Evolutionary conservation across 2,329 filamentous ascomycete genomes (phyloP).

Genomic region (Amesomyces nigricolor): DNA sequence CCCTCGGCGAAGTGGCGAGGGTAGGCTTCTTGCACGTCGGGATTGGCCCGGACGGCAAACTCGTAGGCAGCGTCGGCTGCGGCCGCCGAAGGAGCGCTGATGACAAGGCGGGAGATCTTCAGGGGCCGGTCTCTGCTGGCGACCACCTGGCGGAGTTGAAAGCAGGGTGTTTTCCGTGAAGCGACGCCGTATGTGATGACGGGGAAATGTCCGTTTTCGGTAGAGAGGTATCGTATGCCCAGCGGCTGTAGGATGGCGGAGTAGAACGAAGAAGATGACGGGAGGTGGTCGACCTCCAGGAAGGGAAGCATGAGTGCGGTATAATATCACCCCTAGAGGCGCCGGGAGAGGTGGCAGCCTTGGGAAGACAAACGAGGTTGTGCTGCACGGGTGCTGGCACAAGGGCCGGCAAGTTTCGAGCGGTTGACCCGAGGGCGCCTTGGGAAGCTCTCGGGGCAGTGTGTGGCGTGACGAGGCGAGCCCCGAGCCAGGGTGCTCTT

Average conservation of each 20-base stretch:
- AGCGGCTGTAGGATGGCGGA: slow-evolving; percentile 72
- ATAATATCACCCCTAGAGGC: slow-evolving; percentile 7
- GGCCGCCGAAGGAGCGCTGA: slow-evolving; percentile 60
- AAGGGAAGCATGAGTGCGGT: slow-evolving; percentile 40
- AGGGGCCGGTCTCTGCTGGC: slow-evolving; percentile 36
- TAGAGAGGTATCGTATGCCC: slow-evolving; percentile 62
- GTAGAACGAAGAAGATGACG: slow-evolving; percentile 78
- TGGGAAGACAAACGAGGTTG: slow-evolving; percentile 2
- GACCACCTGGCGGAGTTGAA: slow-evolving; percentile 41
- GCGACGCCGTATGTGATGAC: slow-evolving; percentile 41
- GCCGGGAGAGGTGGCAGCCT: slow-evolving; percentile 13
- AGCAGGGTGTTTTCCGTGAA: slow-evolving; percentile 34
- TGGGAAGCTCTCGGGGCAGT: slow-evolving; percentile 1
- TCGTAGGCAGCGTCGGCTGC: slow-evolving; percentile 68
- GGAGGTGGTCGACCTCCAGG: slow-evolving; percentile 67
- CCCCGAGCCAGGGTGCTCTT: slow-evolving; percentile 4
- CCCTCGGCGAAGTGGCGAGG: slow-evolving; percentile 24
- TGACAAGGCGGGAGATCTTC: slow-evolving; percentile 50
- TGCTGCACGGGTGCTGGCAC: slow-evolving; percentile 7
- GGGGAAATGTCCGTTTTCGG: slow-evolving; percentile 27
- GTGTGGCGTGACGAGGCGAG: slow-evolving; percentile 21
- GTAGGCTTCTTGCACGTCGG: slow-evolving; percentile 29
- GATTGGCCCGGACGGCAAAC: slow-evolving; percentile 57
- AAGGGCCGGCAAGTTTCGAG: slow-evolving; percentile 6
- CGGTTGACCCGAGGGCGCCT: neutral